Percentiles rank a stretch among this genome's conserved stretches.
Evolutionary conservation across 345 rosid genomes (phyloP).

Genomic region (Conringia planisiliqua): DNA sequence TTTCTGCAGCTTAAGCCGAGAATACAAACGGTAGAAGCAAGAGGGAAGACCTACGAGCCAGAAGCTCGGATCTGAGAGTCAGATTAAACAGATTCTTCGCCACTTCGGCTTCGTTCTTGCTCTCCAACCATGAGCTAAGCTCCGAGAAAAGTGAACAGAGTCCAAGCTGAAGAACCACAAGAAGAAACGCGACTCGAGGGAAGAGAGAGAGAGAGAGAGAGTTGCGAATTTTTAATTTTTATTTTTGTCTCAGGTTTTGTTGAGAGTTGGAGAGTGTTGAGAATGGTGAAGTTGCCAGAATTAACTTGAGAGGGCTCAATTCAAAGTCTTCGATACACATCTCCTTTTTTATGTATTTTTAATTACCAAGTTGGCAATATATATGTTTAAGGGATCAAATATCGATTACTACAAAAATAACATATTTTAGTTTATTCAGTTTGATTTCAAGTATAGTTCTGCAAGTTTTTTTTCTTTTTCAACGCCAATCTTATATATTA

Average conservation of each 20-base stretch:
- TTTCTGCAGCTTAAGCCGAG: background rate
- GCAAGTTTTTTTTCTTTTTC: background rate
- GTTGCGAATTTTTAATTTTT: background rate
- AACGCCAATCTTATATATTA: no score
- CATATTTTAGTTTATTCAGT: background rate
- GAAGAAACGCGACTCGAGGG: slow-evolving; percentile 21
- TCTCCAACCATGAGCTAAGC: background rate
- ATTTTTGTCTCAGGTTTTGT: slow-evolving; percentile 3
- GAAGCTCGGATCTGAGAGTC: slow-evolving; percentile 32
- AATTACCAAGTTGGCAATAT: background rate
- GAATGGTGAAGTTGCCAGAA: slow-evolving; percentile 24
- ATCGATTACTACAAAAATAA: background rate
- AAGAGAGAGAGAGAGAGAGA: background rate
- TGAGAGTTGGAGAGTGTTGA: slow-evolving; percentile 33
- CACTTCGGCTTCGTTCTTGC: background rate
- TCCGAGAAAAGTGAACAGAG: background rate
- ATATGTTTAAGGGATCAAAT: background rate
- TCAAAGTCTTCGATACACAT: slow-evolving; percentile 1
- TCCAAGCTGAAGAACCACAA: slow-evolving; percentile 5
- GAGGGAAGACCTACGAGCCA: slow-evolving; percentile 3
- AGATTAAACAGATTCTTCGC: slow-evolving; percentile 9
- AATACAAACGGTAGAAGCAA: background rate
- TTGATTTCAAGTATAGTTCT: background rate
- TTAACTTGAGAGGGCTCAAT: slow-evolving; percentile 22
- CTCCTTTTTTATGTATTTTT: background rate